phyloP scores from a whole-genome alignment of 805 yeast genomes.

The Candida ortonii region DNA sequence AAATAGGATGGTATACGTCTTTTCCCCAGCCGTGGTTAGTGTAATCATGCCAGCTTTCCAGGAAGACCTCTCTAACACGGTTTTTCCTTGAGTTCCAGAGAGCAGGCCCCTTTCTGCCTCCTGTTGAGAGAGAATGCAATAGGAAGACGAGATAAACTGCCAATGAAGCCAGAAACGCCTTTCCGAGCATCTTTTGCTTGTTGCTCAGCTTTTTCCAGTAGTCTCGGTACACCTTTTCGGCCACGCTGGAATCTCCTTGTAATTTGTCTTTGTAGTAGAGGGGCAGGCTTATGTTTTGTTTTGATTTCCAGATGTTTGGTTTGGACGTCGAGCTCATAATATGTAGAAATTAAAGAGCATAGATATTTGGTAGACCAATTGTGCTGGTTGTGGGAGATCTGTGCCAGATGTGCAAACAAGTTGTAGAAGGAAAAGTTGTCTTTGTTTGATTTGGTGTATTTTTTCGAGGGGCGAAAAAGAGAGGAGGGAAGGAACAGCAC shows the following conservation, averaged over 20 bases:
- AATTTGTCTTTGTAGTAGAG: constrained; percentile 53
- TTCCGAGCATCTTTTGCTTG: constrained; percentile 38
- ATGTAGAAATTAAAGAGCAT: too few species aligned
- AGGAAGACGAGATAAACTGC: constrained; percentile 41
- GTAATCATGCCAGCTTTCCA: constrained; percentile 77
- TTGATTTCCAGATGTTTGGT: constrained; percentile 23
- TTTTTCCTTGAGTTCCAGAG: constrained; percentile 50
- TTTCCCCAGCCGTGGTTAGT: constrained; percentile 77
- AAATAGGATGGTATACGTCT: constrained; percentile 73
- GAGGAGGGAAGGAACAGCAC: too few species aligned
- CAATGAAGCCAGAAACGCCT: constrained; percentile 40
- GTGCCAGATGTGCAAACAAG: too few species aligned
- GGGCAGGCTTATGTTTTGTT: constrained; percentile 38
- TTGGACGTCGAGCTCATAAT: too few species aligned
- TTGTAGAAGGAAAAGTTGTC: too few species aligned
- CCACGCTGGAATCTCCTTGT: constrained; percentile 18
- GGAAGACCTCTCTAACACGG: constrained; percentile 64
- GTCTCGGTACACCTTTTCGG: constrained; percentile 14
- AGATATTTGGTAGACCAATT: too few species aligned
- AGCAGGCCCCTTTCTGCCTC: constrained; percentile 11
- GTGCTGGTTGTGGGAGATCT: too few species aligned
- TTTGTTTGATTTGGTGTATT: too few species aligned
- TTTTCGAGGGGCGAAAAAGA: too few species aligned
- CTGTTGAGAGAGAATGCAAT: constrained; percentile 20
- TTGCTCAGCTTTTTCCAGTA: constrained; percentile 14